Base-by-base conservation (phyloP, 805 yeast species). In the Lipomyces orientalis region DNA sequence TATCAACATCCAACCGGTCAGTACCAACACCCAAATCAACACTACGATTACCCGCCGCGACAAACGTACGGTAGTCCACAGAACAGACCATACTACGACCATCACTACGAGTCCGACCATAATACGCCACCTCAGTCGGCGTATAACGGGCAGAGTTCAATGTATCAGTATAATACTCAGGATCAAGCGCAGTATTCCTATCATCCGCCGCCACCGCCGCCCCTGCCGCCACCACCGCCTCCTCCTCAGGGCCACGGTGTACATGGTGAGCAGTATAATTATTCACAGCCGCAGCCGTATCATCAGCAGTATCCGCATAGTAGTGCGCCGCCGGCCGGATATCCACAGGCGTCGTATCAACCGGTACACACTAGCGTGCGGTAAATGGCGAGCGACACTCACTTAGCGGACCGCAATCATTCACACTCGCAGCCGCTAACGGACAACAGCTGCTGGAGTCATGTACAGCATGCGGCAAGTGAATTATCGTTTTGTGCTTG, bases 191-290 rank as follows among this genome's bases (percentile, higher is more conserved):
- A 49, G 19, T 56, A 64, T 14, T 52, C 43, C 14, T 54, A 58
- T 12, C 57, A n/a, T 14, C 66, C 37, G 49, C 22, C 58, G 7
- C 57, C 31, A 25, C 66, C 37, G 54, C 22, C 58, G 12, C 31
- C 37, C 46, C 22, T 55, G 12, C 31, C 29, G 31, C 39, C 19
- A 9, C 61, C 37, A 34, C 51, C 14, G 12, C 59, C 39, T 22
- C 43, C 33, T 3, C 65, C 12, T 49, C 29, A 49, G 29, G 29
- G 29, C 10, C 54, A 49, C 10, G 19, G 54, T 14, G 22, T 9
- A 19, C 29, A 19, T 5, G 29, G 29, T 12, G 29, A 52, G 7
- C 55, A 52, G 12, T 25, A 52, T 52, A 10, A 31, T 22, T 52
- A 52, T 52, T 16, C 33, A 25, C 55, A 52, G 12, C 55, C n/a